Percentiles rank a stretch among this genome's conserved stretches.
Conservation (phyloP, 306 rosid species). For the Hippophae gyantsensis region DNA sequence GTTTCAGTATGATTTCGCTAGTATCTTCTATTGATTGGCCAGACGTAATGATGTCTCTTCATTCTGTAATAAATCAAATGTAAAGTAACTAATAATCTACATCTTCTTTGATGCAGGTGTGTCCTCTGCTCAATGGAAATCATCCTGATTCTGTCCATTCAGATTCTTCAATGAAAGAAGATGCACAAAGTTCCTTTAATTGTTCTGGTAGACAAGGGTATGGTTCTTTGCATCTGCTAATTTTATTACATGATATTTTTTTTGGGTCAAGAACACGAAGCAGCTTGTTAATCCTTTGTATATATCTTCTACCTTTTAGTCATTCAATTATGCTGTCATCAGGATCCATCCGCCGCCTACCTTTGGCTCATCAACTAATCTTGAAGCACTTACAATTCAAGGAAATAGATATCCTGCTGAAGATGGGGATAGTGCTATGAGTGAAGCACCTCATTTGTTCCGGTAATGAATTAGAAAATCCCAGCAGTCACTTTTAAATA, state of each 20-base stretch:
- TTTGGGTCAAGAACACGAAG: background rate
- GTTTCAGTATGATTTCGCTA: no score
- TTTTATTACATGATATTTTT: constrained; percentile 6
- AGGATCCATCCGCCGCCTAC: constrained; percentile 93
- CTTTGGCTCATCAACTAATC: constrained; percentile 87
- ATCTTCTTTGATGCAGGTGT: constrained; percentile 51
- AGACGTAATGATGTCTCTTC: no score
- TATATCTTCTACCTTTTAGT: constrained; percentile 9
- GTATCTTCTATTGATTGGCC: background rate
- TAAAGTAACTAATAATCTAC: background rate
- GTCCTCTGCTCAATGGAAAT: constrained; percentile 49
- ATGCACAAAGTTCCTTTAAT: constrained; percentile 78
- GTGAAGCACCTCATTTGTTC: constrained; percentile 31
- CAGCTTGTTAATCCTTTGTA: constrained; percentile 1
- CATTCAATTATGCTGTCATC: constrained; percentile 26
- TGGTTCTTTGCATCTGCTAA: constrained; percentile 17
- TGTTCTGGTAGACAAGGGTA: constrained; percentile 66
- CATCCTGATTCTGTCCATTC: constrained; percentile 42
- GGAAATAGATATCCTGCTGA: constrained; percentile 38
- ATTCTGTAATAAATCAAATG: background rate
- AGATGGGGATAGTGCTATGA: constrained; percentile 60
- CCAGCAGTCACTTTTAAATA: background rate
- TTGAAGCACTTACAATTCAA: constrained; percentile 60
- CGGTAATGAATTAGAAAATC: constrained; percentile 34
- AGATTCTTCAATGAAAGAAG: constrained; percentile 80